Evolutionary conservation across 2,329 filamentous ascomycete species (phyloP).

Genomic region (Neurospora sp.): DNA sequence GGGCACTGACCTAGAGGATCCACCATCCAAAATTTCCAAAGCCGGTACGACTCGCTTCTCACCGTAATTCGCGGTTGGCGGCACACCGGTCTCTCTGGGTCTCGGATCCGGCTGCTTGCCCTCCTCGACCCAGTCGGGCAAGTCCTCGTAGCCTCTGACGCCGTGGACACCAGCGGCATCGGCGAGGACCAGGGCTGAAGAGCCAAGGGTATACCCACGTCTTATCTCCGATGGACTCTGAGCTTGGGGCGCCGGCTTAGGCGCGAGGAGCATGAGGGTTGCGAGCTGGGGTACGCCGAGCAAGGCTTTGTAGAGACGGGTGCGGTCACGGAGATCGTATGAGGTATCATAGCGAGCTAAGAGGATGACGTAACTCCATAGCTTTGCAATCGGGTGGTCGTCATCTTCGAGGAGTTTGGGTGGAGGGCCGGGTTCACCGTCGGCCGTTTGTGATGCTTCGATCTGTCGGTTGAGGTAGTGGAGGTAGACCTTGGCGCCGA

Average conservation of each 20-base stretch:
- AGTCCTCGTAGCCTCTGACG: constrained; percentile 63
- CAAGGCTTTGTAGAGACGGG: constrained; percentile 78
- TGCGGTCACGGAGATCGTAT: constrained; percentile 87
- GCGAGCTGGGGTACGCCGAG: constrained; percentile 79
- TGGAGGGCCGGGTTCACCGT: constrained; percentile 20
- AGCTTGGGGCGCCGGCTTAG: constrained; percentile 85
- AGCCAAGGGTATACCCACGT: constrained; percentile 69
- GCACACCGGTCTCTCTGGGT: constrained; percentile 52
- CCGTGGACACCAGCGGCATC: constrained; percentile 64
- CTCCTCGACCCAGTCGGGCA: constrained; percentile 77
- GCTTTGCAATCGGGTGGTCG: constrained; percentile 58
- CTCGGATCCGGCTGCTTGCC: constrained; percentile 70
- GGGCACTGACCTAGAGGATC: constrained; percentile 23
- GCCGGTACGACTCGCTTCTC: constrained; percentile 43
- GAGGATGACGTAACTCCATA: constrained; percentile 79
- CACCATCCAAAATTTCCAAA: constrained; percentile 53
- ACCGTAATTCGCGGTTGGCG: constrained; percentile 22
- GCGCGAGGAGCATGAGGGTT: constrained; percentile 79
- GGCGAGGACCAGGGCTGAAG: constrained; percentile 74
- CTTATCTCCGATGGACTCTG: constrained; percentile 81
- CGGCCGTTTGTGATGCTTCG: constrained; percentile 25
- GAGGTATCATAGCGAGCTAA: constrained; percentile 88
- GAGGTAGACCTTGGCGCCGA: constrained; percentile 94
- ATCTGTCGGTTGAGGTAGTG: constrained; percentile 66
- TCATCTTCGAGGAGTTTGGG: constrained; percentile 28